Evolutionary conservation across 2,329 filamentous ascomycete genomes (phyloP).

Genomic region (Fusarium nurragi): DNA sequence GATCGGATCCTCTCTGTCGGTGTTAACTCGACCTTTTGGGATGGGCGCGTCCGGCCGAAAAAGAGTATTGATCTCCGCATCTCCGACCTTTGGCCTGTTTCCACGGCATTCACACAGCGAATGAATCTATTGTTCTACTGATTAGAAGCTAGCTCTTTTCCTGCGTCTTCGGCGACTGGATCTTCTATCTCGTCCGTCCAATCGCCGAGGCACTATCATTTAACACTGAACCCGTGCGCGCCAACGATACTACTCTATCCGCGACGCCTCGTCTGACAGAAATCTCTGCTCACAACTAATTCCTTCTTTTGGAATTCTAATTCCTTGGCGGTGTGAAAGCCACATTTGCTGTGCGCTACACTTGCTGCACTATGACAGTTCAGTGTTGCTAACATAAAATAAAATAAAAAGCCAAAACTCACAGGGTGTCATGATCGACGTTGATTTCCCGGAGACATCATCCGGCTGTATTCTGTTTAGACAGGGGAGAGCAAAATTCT

Average conservation of each 20-base stretch:
- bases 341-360: background rate
- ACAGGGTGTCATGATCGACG: constrained; percentile 15
- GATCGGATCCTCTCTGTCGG: constrained; percentile 8
- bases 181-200: constrained; percentile 7
- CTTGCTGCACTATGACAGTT: background rate
- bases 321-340: constrained; percentile 15
- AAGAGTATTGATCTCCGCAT: background rate
- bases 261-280: constrained; percentile 17
- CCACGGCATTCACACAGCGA: constrained; percentile 9
- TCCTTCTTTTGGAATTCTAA: constrained; percentile 18
- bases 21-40: constrained; percentile 9
- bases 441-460: constrained; percentile 7
- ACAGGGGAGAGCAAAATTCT: constrained; percentile 7
- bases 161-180: constrained; percentile 23
- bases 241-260: constrained; percentile 29
- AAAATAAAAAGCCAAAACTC: background rate
- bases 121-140: background rate
- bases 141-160: background rate
- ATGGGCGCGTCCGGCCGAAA: constrained; percentile 27
- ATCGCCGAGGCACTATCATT: constrained; percentile 28
- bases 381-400: background rate
- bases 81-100: constrained; percentile 9
- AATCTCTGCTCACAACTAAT: constrained; percentile 13
- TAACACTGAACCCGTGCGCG: constrained; percentile 12
- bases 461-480: background rate